phyloP scores from a whole-genome alignment of 306 rosid species.

The Datisca glomerata region DNA sequence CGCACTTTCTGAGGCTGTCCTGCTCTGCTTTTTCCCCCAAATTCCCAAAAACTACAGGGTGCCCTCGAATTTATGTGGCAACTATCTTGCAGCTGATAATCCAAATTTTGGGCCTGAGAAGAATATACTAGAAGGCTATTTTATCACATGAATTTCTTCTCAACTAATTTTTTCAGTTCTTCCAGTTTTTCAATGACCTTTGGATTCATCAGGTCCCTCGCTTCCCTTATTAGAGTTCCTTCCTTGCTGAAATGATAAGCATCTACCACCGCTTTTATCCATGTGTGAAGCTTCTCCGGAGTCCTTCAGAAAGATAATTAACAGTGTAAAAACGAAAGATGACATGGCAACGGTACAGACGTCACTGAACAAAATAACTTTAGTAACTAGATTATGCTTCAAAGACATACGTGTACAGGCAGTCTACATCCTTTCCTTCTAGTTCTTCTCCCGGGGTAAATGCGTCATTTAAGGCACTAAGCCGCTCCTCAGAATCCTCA shows the following conservation, averaged over 20 bases:
- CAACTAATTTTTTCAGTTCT: conserved; percentile 47
- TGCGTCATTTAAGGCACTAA: conserved; percentile 59
- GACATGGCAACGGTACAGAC: background rate
- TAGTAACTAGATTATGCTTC: conserved; percentile 1
- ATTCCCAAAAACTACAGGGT: too few relatives aligned
- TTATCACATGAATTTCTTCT: conserved; percentile 69
- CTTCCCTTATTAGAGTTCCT: conserved; percentile 77
- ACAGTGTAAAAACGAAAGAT: conserved; percentile 8
- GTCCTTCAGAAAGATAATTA: too few relatives aligned
- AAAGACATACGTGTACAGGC: conserved; percentile 59
- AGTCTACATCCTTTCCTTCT: conserved; percentile 63
- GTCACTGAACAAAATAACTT: background rate
- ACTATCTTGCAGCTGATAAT: too few relatives aligned
- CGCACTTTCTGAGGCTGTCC: too few relatives aligned
- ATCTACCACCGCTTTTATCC: conserved; percentile 58
- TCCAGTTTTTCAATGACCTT: conserved; percentile 56
- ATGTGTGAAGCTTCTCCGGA: conserved; percentile 67
- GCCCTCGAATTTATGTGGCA: too few relatives aligned
- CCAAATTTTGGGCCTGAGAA: too few relatives aligned
- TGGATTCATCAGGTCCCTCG: conserved; percentile 87
- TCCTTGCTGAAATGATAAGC: conserved; percentile 73
- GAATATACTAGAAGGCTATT: too few relatives aligned
- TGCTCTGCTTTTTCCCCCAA: too few relatives aligned
- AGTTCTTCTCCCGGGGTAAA: conserved; percentile 92
- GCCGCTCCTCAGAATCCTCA: conserved; percentile 61